These are phyloP conservation scores for Starmerella riodocensis DNA, from an alignment of 805 yeast genomes.

Conservation along the genomic window DNA sequence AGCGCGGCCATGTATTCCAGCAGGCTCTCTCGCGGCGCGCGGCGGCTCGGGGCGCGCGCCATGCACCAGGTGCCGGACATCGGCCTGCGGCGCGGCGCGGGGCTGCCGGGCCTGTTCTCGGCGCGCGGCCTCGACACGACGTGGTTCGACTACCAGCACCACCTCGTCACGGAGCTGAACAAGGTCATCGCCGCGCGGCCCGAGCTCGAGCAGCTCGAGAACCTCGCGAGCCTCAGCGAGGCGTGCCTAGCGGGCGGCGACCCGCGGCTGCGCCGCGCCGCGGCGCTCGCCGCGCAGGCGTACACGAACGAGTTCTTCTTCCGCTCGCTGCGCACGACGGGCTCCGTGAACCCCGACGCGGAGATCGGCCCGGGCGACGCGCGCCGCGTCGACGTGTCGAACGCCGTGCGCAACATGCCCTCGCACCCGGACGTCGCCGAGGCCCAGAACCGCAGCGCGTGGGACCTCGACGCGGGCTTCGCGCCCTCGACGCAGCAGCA, in stretches of 20 bases:
- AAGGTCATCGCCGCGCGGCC: constrained; percentile 11
- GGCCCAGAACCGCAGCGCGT: neutral
- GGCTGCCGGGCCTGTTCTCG: constrained; percentile 55
- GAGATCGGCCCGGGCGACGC: constrained; percentile 18
- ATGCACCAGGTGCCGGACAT: constrained; percentile 26
- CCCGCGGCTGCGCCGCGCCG: constrained; percentile 33
- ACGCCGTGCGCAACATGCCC: constrained; percentile 19
- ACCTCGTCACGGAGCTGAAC: constrained; percentile 26
- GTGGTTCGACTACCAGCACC: constrained; percentile 72
- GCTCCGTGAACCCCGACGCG: constrained; percentile 23
- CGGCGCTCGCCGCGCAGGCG: constrained; percentile 70
- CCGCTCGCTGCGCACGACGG: constrained; percentile 17
- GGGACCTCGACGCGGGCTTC: neutral
- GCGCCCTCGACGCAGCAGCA: constrained; percentile 8
- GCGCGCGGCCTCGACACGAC: constrained; percentile 55
- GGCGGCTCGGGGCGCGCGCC: constrained; percentile 1
- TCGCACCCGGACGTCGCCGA: constrained; percentile 5
- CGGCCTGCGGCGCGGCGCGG: constrained; percentile 29
- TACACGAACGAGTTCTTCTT: constrained; percentile 80
- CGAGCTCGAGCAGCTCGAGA: constrained; percentile 7
- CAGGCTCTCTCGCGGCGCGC: neutral
- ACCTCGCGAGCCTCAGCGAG: constrained; percentile 9
- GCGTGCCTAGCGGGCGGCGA: constrained; percentile 12
- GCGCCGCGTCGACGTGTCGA: constrained; percentile 20
- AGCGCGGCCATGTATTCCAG: too few relatives aligned